These are phyloP conservation scores for Leucosporidium scottii DNA, from an alignment of 768 basidiomycete genomes.

Conservation along the genomic window DNA sequence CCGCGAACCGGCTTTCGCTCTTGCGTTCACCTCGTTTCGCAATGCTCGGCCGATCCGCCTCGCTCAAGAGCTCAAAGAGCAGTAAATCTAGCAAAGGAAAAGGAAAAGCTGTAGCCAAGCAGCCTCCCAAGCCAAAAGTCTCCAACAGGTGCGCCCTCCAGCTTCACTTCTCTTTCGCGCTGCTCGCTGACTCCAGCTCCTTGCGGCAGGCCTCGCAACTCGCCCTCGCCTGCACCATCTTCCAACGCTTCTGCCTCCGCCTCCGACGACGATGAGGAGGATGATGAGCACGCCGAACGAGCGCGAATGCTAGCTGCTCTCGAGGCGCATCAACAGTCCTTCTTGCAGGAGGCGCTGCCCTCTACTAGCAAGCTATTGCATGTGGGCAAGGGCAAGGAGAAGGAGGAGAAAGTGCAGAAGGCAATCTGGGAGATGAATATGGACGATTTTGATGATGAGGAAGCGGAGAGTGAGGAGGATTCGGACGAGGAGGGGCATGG, in stretches of 20 bases:
- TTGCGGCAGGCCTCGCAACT: neutral
- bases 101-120: too few species aligned
- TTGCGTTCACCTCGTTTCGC: too few species aligned
- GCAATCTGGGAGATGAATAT: constrained; percentile 29
- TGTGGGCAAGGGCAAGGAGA: neutral
- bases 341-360: constrained; percentile 4
- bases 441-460: constrained; percentile 26
- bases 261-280: neutral
- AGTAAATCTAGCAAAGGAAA: too few species aligned
- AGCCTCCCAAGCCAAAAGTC: too few species aligned
- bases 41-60: too few species aligned
- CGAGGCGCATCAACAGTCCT: constrained; percentile 14
- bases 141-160: too few species aligned
- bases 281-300: neutral
- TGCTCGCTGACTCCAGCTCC: neutral
- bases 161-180: neutral
- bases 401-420: constrained; percentile 9
- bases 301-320: constrained; percentile 12
- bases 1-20: too few species aligned
- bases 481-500: neutral
- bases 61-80: too few species aligned
- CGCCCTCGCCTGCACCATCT: neutral
- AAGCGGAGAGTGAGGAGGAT: constrained; percentile 7
- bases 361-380: neutral
- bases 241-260: neutral